Base-by-base conservation (phyloP, 108 stramenopile genomes). In the Bacterosira constricta region DNA sequence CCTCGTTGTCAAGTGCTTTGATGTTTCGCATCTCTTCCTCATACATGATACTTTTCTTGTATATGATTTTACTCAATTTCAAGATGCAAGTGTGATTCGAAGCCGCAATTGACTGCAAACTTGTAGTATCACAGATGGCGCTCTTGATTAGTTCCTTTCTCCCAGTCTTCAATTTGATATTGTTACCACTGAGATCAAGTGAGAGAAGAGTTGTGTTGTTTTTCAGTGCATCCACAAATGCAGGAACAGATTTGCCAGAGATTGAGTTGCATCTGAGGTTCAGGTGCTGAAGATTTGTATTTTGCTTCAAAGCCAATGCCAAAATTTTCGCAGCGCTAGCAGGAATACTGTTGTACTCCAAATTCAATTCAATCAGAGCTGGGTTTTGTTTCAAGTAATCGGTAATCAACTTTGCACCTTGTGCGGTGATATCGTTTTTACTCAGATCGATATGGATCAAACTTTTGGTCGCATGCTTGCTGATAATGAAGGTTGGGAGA, bases 1-100 rank as follows among this genome's bases (percentile, higher is more conserved):
- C 63, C 63, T 50, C 63, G 9, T 23, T 34, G 34, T 65, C 46
- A 10, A 65, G 45, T 45, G 45, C 45, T 2, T 65, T 65, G 45
- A 65, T 65, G 23, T 11, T 29, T 6, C 20, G 15, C 45, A 65
- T 50, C 10, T 42, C 44, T 17, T 65, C 32, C 25, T 65, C 47
- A 18, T 11, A 23, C 12, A 12, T 26, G 21, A 4, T 25, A 17
- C 46, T 29, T 30, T 30, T 25, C 34, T 10, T 18, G 39, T 61
- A n/a, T 17, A 18, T 7, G 3, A 30, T 27, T 6, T 13, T 31
- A 4, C 42, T 12, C 32, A 71, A 20, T 9, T 51, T 49, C 0
- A 71, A 41, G 1, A 18, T 34, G 26, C 70, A 71, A n/a, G 59
- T 61, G 35, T 71, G 70, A 61, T 71, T 71, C 13, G 57, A 61